Conservation (phyloP, 1,284 basidiomycete genomes). For the Rhodotorula sp. region DNA sequence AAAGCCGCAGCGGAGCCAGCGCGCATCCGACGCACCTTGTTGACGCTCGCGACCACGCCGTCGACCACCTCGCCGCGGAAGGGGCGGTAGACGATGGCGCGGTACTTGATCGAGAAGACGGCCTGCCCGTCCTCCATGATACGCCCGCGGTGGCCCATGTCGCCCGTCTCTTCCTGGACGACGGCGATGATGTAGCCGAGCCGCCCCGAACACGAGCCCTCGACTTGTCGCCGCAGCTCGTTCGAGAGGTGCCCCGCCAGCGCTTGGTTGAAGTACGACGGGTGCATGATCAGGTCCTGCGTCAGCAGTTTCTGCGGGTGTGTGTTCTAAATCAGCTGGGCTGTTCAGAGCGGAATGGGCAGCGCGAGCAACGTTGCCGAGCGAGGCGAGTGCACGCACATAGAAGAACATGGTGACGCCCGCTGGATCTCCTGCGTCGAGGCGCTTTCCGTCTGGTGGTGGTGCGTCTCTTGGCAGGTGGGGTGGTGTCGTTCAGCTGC, state of each 20-base stretch:
- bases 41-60: slow-evolving; percentile 92
- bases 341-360: rapidly evolving
- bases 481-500: background rate
- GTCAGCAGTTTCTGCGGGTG: slow-evolving; percentile 63
- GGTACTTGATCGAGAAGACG: slow-evolving; percentile 45
- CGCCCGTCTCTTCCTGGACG: slow-evolving; percentile 61
- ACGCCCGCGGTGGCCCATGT: slow-evolving; percentile 43
- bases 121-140: slow-evolving; percentile 65
- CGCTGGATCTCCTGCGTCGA: background rate
- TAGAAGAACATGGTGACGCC: slow-evolving; percentile 16
- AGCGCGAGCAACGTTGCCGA: background rate
- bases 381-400: slow-evolving; percentile 3
- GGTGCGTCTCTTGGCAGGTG: background rate
- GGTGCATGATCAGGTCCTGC: slow-evolving; percentile 93
- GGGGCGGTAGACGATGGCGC: slow-evolving; percentile 91
- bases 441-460: too few relatives aligned
- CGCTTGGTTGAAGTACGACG: slow-evolving; percentile 95
- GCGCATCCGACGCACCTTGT: slow-evolving; percentile 66
- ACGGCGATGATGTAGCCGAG: slow-evolving; percentile 98
- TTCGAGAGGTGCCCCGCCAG: slow-evolving; percentile 90
- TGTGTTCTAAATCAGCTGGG: background rate
- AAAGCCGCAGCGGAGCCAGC: background rate
- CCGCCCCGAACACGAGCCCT: slow-evolving; percentile 93
- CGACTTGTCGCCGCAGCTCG: slow-evolving; percentile 93
- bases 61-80: slow-evolving; percentile 99